These are phyloP conservation scores for Fusarium piperis DNA, from an alignment of 2,329 filamentous ascomycete genomes.

Conservation along the genomic window DNA sequence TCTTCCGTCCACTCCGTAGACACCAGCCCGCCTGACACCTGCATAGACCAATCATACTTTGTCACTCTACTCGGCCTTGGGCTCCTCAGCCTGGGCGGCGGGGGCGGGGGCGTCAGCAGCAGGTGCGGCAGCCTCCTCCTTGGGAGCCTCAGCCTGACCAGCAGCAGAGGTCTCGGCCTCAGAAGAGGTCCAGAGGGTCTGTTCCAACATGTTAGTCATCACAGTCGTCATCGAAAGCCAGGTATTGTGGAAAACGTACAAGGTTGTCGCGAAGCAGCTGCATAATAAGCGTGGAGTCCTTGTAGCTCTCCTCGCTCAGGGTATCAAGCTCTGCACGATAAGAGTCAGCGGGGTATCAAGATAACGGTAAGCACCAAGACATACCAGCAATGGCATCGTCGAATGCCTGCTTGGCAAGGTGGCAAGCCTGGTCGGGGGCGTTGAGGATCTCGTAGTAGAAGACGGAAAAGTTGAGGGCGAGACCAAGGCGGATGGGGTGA, in stretches of 20 bases:
- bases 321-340: slow-evolving; percentile 83
- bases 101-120: slow-evolving; percentile 67
- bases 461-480: slow-evolving; percentile 98
- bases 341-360: not conserved
- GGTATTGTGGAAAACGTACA: slow-evolving; percentile 60
- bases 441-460: slow-evolving; percentile 99
- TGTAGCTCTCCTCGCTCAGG: slow-evolving; percentile 98
- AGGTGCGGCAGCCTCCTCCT: slow-evolving; percentile 60
- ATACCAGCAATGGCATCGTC: slow-evolving; percentile 91
- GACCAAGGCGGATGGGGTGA: slow-evolving; percentile 96
- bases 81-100: slow-evolving; percentile 64
- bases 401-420: slow-evolving; percentile 98
- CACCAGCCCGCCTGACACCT: slow-evolving; percentile 65
- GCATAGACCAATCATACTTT: slow-evolving; percentile 43
- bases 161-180: slow-evolving; percentile 85
- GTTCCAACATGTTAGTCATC: slow-evolving; percentile 43
- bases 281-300: slow-evolving; percentile 99
- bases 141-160: slow-evolving; percentile 60
- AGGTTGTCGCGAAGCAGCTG: slow-evolving; percentile 97
- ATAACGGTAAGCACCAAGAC: not conserved
- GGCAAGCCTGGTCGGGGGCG: slow-evolving; percentile 96
- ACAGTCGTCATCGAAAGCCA: too few species aligned
- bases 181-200: slow-evolving; percentile 99
- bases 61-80: slow-evolving; percentile 71
- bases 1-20: slow-evolving; percentile 72